Conservation (phyloP, 768 basidiomycete species). For the Boletus vinaceobasis region DNA sequence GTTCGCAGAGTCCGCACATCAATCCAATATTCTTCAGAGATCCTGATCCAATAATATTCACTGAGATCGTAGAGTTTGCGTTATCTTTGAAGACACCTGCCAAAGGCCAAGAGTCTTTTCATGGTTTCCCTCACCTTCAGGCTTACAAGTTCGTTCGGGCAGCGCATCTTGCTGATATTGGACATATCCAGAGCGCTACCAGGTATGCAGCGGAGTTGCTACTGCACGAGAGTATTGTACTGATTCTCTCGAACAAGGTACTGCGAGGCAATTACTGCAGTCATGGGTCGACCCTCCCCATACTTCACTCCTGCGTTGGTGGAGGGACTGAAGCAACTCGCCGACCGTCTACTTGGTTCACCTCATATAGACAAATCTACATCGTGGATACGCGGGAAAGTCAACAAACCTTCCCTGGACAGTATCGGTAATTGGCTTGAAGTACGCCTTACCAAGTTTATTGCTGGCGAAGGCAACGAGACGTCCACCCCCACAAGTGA, state of each 20-base stretch:
- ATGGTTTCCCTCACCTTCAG: conserved; percentile 82
- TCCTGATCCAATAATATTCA: conserved; percentile 73
- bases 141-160: conserved; percentile 85
- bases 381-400: conserved; percentile 85
- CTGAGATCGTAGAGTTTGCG: conserved; percentile 92
- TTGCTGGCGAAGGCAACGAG: conserved; percentile 83
- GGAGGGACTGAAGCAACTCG: conserved; percentile 73
- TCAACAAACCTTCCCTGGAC: conserved; percentile 89
- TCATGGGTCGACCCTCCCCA: conserved; percentile 58
- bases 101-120: conserved; percentile 86
- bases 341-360: conserved; percentile 72
- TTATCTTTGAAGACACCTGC: conserved; percentile 63
- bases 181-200: conserved; percentile 71
- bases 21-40: conserved; percentile 57
- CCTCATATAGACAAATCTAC: conserved; percentile 71
- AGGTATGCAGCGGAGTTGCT: conserved; percentile 44
- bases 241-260: conserved; percentile 61
- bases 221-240: neutral
- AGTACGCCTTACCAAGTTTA: conserved; percentile 88
- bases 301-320: conserved; percentile 64
- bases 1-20: conserved; percentile 56
- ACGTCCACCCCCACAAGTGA: conserved; percentile 37
- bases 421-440: conserved; percentile 91
- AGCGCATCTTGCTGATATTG: conserved; percentile 70
- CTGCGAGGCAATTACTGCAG: conserved; percentile 81